Evolutionary conservation across 2,329 filamentous ascomycete genomes (phyloP), one percentile per base, ranked within the genome.

Genomic region (Arthrobotrys musiformis): DNA sequence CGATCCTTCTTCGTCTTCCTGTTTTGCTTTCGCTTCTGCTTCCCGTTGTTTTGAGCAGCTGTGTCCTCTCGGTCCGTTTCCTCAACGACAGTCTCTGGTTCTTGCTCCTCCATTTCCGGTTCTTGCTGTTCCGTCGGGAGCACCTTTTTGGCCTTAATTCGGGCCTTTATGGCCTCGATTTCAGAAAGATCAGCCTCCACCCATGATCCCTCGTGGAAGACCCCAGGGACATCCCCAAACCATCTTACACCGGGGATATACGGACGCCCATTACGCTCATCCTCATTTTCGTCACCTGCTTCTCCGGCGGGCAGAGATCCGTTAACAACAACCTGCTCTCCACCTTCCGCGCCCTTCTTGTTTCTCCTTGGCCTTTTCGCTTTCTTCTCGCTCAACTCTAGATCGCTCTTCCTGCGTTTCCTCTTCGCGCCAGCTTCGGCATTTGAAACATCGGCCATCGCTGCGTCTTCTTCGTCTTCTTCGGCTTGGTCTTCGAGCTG

Each of bases 401-500:
- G 54, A 19, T 58, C 54, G 9, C 54, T 26, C 19, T 58, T 58
- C 40, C 54, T 26, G 13, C 54, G 30, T 58, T 76, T 76, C 40
- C 72, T 76, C 58, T 76, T 76, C 4, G 15, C 19, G 15, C 44
- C 22, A 19, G 15, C 22, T 24, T 66, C 60, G 30, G 24, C 26
- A 17, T 46, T 56, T 13, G 40, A 33, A 4, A 46, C 61, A 52
- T 50, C 26, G 0, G 42, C 50, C 46, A 35, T 42, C 8, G 9
- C 33, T 28, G 30, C 42, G 7, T 64, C 44, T 8, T 48, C 44
- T 48, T 66, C 46, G 17, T 54, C 48, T 24, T 22, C 33, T 28
- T 52, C 56, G 9, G 17, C 0, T 1, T 3, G 8, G 1, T 70
- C 67, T n/a, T 70, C 44, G 7, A 13, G 26, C 19, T 40, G 56